Evolutionary conservation across 257 asterid species (phyloP), one percentile per base, ranked within the genome.

Genomic region (Penstemon newberryi): DNA sequence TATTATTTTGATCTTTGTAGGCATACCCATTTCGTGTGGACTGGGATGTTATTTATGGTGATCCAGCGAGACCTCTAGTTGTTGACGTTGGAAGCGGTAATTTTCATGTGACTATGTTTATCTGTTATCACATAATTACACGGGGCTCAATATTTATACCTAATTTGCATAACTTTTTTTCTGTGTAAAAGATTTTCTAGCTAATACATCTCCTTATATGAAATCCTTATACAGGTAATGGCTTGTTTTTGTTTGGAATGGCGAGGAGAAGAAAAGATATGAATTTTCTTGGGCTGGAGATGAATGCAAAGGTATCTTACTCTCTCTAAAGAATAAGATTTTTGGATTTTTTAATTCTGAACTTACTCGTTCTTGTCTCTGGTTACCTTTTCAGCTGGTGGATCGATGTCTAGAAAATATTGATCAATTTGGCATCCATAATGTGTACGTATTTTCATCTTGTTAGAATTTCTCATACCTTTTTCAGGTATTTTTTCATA

Each of bases 81-180:
- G 94, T 93, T 69, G 99, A 93, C 70, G 61, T 93, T 33, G 99
- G 99, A 81, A 88, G 99, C 65, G 97, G 99, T 93, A 88, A 74
- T 56, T 73, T 62, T 58, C 61, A 46, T 66, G 5, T 36, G 47
- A 66, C 70, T 42, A 44, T 15, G 45, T 15, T 66, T 73, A 44
- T n/a, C 60, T 61, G 7, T 11, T 33, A 9, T 8, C 53, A 53
- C 36, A 15, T 5, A 50, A 5, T 36, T 43, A 5, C 46, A 36
- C 49, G 55, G 37, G n/a, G 65, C 69, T 63, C 58, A 10, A 59
- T 50, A 10, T 58, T 50, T 25, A 36, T 53, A 45, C 44, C 36
- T 19, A 53, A 55, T 25, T 19, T 19, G 41, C 18, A 37, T 44
- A 38, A 6, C 13, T 33, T 64, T 7, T 74, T 60, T 52, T 45